Evolutionary conservation across 1,139 yeast genomes (phyloP).

Genomic region (Geotrichum cucujoidarum): DNA sequence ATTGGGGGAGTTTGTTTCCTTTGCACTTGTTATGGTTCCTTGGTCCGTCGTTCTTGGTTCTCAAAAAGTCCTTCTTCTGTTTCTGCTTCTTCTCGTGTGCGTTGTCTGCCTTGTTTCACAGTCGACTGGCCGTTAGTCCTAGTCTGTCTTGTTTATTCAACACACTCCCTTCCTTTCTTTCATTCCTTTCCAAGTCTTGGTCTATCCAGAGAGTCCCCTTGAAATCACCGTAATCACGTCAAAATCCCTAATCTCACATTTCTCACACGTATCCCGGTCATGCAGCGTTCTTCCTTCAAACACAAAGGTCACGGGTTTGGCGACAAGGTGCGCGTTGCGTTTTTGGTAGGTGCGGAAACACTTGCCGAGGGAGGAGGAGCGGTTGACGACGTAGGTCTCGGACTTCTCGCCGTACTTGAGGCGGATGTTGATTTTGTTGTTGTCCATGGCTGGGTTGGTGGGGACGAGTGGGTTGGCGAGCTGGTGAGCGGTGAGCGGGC

Average conservation of each 20-base stretch:
- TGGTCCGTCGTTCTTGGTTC: too few species aligned
- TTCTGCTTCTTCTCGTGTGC: too few species aligned
- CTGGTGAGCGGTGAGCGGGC: neutral
- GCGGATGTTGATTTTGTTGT: conserved; percentile 11
- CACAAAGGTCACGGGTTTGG: conserved; percentile 10
- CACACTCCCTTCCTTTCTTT: neutral
- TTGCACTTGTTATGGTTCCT: too few species aligned
- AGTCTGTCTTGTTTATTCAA: neutral
- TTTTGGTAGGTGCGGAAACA: conserved; percentile 14
- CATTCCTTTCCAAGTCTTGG: neutral
- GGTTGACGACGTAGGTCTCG: conserved; percentile 13
- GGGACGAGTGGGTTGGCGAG: neutral
- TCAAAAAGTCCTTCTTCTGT: too few species aligned
- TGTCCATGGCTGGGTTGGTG: too few species aligned
- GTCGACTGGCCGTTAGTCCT: too few species aligned
- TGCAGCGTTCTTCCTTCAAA: conserved; percentile 14
- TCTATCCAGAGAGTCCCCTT: conserved; percentile 14
- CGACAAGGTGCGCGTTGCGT: conserved; percentile 9
- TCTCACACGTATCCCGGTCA: conserved; percentile 14
- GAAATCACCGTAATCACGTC: conserved; percentile 10
- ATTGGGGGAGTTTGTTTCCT: too few species aligned
- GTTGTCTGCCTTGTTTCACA: too few species aligned
- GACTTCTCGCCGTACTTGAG: conserved; percentile 15
- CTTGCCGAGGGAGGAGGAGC: conserved; percentile 11
- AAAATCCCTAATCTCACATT: conserved; percentile 3